phyloP scores from a whole-genome alignment of 2,329 filamentous ascomycete genomes.

The Pseudogymnoascus pannorum region DNA sequence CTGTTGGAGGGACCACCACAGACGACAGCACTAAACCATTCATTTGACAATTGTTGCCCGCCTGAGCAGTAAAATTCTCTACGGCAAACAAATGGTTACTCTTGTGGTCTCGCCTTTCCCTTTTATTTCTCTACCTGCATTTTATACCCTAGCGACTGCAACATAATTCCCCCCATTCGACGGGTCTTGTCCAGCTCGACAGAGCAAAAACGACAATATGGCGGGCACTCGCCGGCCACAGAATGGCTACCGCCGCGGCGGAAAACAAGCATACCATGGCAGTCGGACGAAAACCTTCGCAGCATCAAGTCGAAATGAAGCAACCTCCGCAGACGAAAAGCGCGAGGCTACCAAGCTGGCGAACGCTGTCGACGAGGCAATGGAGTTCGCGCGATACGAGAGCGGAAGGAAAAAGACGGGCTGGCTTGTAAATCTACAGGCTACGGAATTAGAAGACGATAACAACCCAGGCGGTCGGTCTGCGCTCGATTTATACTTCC shows the following conservation, averaged over 20 bases:
- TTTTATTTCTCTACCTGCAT: background rate
- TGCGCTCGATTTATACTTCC: conserved; percentile 94
- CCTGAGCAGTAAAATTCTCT: background rate
- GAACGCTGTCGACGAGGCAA: conserved; percentile 84
- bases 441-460: conserved; percentile 78
- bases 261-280: conserved; percentile 65
- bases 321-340: conserved; percentile 86
- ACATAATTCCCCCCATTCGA: conserved; percentile 10
- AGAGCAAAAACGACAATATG: conserved; percentile 38
- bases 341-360: conserved; percentile 78
- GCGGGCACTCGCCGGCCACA: conserved; percentile 51
- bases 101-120: background rate
- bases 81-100: conserved; percentile 1
- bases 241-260: conserved; percentile 60
- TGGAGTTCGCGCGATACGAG: conserved; percentile 91
- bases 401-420: conserved; percentile 73
- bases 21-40: background rate
- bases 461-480: conserved; percentile 77
- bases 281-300: conserved; percentile 70
- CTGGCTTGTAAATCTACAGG: conserved; percentile 94
- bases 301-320: conserved; percentile 69
- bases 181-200: conserved; percentile 13
- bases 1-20: background rate
- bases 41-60: background rate
- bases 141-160: conserved; percentile 12